These are phyloP conservation scores for Colletotrichum sp. DNA, from an alignment of 2,329 filamentous ascomycete genomes.

Conservation along the genomic window DNA sequence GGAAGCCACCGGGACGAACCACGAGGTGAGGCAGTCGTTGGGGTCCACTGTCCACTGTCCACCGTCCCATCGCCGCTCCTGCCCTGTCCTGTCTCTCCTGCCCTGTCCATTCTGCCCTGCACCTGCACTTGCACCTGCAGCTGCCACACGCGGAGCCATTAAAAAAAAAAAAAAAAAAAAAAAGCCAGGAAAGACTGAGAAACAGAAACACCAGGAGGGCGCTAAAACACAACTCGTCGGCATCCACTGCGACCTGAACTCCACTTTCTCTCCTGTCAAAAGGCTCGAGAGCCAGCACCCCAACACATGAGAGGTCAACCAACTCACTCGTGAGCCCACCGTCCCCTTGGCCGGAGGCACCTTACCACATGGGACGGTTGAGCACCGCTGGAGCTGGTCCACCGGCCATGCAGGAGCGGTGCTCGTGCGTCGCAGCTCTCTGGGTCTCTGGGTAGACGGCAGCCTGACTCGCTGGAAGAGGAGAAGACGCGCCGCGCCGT, in stretches of 20 bases:
- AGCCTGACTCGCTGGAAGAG: not conserved
- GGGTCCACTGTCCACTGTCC: not conserved
- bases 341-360: not conserved
- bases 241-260: slow-evolving; percentile 15
- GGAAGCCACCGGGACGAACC: not conserved
- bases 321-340: not conserved
- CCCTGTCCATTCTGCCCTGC: not conserved
- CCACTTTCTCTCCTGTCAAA: slow-evolving; percentile 10
- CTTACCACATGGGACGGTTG: slow-evolving; percentile 5
- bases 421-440: not conserved
- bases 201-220: slow-evolving; percentile 14
- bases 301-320: not conserved
- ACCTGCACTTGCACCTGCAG: not conserved
- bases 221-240: slow-evolving; percentile 17
- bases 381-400: not conserved
- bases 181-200: not conserved
- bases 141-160: slow-evolving; percentile 8
- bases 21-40: slow-evolving; percentile 1
- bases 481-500: not conserved
- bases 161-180: not conserved
- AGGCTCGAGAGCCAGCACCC: slow-evolving; percentile 4
- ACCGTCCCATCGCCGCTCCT: not conserved
- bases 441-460: not conserved
- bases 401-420: not conserved
- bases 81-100: not conserved